Evolutionary conservation across 192 early-diverging fungal genomes (phyloP), one percentile per base, ranked within the genome.

Genomic region (Cladochytrium replicatum): DNA sequence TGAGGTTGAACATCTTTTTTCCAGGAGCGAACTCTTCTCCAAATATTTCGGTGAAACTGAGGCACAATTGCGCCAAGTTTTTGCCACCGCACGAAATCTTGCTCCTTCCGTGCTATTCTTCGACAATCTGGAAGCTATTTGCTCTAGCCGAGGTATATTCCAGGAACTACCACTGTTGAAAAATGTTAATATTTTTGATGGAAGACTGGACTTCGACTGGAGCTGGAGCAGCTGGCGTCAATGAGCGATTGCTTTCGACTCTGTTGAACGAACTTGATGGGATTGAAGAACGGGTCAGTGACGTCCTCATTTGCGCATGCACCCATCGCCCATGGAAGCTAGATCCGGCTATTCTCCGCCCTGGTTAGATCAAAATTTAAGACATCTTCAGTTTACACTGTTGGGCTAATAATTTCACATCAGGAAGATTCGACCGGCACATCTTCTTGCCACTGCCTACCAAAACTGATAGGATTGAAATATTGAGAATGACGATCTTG

Each of bases 211-310:
- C n/a, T 46, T 69, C 50, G 70, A 53, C 8, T 27, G 76, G 57
- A 57, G 76, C 46, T 25, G 74, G 78, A 4, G 62, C 74, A 19
- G 78, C 75, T 2, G 85, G 88, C 0, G 84, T 95, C 0, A 83
- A 84, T 57, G 85, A 94, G 58, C 80, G 93, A 13, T 80, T 97
- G 0, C 69, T 99, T 6, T 93, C 90, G 17, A 90, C 70, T 6
- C 60, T 86, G 31, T 52, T 84, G 58, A 99, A 99, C 52, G 96
- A 99, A 65, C 90, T 99, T 84, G 96, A 99, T 61, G 96, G 96
- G 28, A 83, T 99, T 4, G 74, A 87, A 32, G 84, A 77, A 21
- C 72, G 80, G 13, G n/a, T n/a, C n/a, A 68, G 73, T 4, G 85
- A 83, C 0, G 90, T 99, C 1, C 61, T 96, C 34, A 80, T 92